Conservation (phyloP, 2,329 filamentous ascomycete species). For the Paecilomyces niveus region DNA sequence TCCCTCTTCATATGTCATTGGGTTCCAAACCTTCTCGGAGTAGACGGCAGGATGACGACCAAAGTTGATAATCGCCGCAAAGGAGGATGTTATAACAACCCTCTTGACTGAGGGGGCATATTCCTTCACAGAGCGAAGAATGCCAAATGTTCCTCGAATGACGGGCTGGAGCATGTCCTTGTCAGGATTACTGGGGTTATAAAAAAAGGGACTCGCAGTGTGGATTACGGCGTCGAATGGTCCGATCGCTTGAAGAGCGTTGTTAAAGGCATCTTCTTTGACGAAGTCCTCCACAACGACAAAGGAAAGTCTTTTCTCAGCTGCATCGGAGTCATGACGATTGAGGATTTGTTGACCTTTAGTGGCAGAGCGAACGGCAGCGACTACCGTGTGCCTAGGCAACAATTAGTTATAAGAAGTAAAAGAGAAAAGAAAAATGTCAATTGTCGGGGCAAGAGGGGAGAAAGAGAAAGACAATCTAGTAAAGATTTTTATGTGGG, state of each 20-base stretch:
- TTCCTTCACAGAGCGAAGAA: conserved; percentile 55
- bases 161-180: conserved; percentile 55
- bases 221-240: conserved; percentile 69
- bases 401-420: background rate
- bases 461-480: background rate
- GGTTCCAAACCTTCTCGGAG: conserved; percentile 36
- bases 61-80: conserved; percentile 57
- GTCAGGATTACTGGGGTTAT: conserved; percentile 63
- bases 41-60: conserved; percentile 27
- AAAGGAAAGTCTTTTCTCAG: conserved; percentile 54
- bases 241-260: conserved; percentile 53
- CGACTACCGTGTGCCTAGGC: conserved; percentile 54
- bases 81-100: conserved; percentile 64
- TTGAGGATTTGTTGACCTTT: conserved; percentile 56
- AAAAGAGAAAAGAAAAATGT: background rate
- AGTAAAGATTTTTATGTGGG: background rate
- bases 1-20: conserved; percentile 36
- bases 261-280: conserved; percentile 60
- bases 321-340: conserved; percentile 40
- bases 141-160: conserved; percentile 56
- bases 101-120: conserved; percentile 60
- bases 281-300: conserved; percentile 68
- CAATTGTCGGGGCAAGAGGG: too few relatives aligned
- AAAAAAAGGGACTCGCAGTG: conserved; percentile 67
- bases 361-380: conserved; percentile 54